Evolutionary conservation across 495 filamentous ascomycete genomes (phyloP).

Genomic region (Penicillium canariense): DNA sequence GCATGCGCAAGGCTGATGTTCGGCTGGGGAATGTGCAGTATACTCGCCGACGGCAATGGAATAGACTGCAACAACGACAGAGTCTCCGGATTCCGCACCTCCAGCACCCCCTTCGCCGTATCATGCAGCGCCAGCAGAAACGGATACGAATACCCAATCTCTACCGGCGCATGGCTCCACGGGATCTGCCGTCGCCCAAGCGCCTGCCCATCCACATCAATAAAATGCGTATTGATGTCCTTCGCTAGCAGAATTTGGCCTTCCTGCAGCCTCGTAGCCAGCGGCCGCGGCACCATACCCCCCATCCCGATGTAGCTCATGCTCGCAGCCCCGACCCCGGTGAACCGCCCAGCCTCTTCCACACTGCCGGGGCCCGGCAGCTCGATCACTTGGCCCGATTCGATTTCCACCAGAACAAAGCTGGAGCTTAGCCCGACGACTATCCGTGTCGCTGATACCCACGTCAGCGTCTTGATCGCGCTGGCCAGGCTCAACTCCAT

Average conservation of each 20-base stretch:
- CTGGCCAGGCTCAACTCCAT: constrained; percentile 77
- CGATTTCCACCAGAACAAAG: constrained; percentile 87
- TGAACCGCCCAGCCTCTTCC: constrained; percentile 63
- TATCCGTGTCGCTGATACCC: constrained; percentile 81
- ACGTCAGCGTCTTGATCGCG: constrained; percentile 78
- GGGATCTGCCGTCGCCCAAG: constrained; percentile 84
- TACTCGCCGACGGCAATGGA: constrained; percentile 70
- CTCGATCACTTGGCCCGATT: constrained; percentile 64
- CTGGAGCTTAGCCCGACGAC: constrained; percentile 85
- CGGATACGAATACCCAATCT: constrained; percentile 92
- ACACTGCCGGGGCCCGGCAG: constrained; percentile 77
- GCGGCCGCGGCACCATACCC: constrained; percentile 82
- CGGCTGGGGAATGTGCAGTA: constrained; percentile 90
- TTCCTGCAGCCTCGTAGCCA: constrained; percentile 77
- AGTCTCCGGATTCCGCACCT: constrained; percentile 91
- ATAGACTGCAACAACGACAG: constrained; percentile 84
- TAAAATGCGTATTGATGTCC: constrained; percentile 93
- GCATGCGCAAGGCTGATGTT: constrained; percentile 90
- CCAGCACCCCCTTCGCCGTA: constrained; percentile 78
- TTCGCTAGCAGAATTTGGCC: constrained; percentile 87
- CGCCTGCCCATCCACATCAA: constrained; percentile 76
- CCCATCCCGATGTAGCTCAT: constrained; percentile 97
- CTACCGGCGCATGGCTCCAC: constrained; percentile 84
- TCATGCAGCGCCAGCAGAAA: constrained; percentile 87
- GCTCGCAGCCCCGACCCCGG: constrained; percentile 65